Evolutionary conservation across 768 basidiomycete species (phyloP), one percentile per base, ranked within the genome.

Genomic region (Leccinum incarnatum): DNA sequence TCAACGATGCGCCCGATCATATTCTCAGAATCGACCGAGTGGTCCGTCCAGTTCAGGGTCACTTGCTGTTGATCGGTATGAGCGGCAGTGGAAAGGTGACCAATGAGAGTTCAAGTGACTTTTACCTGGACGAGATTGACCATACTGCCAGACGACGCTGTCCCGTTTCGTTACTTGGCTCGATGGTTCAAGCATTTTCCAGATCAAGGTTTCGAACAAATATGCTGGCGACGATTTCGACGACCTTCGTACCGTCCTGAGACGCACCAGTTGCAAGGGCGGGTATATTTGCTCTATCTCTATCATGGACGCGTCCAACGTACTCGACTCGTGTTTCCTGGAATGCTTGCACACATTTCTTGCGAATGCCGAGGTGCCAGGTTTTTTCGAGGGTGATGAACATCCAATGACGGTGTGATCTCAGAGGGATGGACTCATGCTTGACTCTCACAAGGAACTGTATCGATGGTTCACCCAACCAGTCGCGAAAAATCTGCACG

Each of bases 251-350:
- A 92, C 87, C 0, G 97, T 99, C 4, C 86, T 99, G 37, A 92
- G 97, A 46, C 89, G 97, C 36, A 81, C 96, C 7, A 97, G 97
- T 6, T 98, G 95, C 79, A 99, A 98, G 71, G 95, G 95, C 65
- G 97, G 98, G 76, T 98, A 98, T 76, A 89, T 99, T 51, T 98
- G 95, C 25, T 27, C 25, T 27, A 27, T 27, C 72, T 98, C 98
- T 81, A 98, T 99, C 77, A 98, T 99, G 97, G 97, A 99, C 73
- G 97, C 98, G 73, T 98, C 97, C 4, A 98, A 99, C 67, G 97
- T 98, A 11, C 88, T 98, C 32, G 97, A 99, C 72, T 96, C 97
- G 12, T 97, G 97, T 49, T 99, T 99, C 82, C 77, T 99, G 63
- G 97, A 99, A 72, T 86, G 97, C n/a, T 98, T 99, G 96, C 98